Evolutionary conservation across 192 early-diverging fungal species (phyloP), one percentile per base, ranked within the genome.

Genomic region (Coemansia sp.): DNA sequence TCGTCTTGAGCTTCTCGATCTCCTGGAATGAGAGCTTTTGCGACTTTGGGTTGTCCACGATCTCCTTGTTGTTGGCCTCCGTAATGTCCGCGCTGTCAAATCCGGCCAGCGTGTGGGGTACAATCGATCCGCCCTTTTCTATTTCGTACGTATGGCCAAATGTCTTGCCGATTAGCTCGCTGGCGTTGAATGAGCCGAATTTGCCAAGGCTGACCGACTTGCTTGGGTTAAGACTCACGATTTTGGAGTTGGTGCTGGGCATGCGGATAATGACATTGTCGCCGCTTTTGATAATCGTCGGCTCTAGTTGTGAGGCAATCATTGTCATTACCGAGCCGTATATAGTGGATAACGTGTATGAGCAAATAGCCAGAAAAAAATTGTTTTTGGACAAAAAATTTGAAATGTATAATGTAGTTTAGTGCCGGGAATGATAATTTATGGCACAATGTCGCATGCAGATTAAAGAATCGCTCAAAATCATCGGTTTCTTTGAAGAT

Each of bases 131-230:
- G 60, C 77, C 84, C 73, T 88, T 89, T 54, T 86, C 83, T 31
- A 95, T 93, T 77, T 96, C 94, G 46, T 90, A 96, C 0, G 91
- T 90, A 41, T 93, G 77, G 37, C 93, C 93, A 77, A 89, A 97
- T 2, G 90, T 86, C 42, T 87, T 78, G 3, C 94, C 96, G 59
- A 98, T 90, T 19, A 98, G 81, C 64, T 87, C 90, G 67, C 90
- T 85, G 10, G 88, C 86, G 61, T 87, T 72, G 81, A 97, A 95
- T 35, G 84, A 84, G 37, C 96, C 96, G 85, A 98, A 97, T 77
- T 97, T 98, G 59, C 96, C 96, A 35, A 98, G 73, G 11, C 83
- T 82, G 17, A 92, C 70, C 6, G 70, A 85, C 78, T 70, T 86
- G 67, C 85, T 85, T 16, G 88, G 74, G 60, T 89, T 86, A 44